Base-by-base conservation (phyloP, 1,139 yeast genomes). In the Kurtzmaniella quercitrusa region DNA sequence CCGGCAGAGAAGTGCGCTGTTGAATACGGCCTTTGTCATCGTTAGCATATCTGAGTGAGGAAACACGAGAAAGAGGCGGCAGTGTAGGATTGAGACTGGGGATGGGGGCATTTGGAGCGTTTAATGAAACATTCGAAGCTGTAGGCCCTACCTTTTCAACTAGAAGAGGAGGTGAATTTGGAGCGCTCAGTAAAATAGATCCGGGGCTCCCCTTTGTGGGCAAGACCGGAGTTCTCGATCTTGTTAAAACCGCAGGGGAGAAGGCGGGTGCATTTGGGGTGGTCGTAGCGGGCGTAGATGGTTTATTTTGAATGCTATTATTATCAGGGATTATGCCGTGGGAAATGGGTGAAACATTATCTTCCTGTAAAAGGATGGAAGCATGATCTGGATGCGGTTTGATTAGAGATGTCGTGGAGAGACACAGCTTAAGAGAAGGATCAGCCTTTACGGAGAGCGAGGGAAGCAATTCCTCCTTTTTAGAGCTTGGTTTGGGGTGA, bases 391-490 rank as follows among this genome's bases (percentile, higher is more conserved):
- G 34, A 18, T 28, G 18, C 4, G 21, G 42, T 33, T 39, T 33
- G 39, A 26, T 19, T 33, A 42, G 37, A n/a, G 37, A 34, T 28
- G 42, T 36, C 8, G 51, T 52, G 6, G 59, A 53, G 20, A 60
- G 47, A 44, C 65, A 60, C 38, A 63, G 58, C 39, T 57, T 57
- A 36, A 60, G 50, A 36, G 53, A 47, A 3, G 56, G 58, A 38
- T 59, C 63, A 16, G 48, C 55, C 37, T 54, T 57, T 18, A 60
- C 63, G 11, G 45, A 38, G 7, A 50, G 42, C 14, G 48, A 43
- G 1, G 53, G 50, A 26, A 46, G 38, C 6, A 34, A 33, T 12
- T 33, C 22, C 14, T 40, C 38, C 15, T 28, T 30, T 22, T 33
- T 36, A 12, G 33, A 16, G 28, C 34, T 30, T 2, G 42, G 45